A percentile compares a stretch with the other conserved stretches of the same genome.
Evolutionary conservation across 2,329 filamentous ascomycete species (phyloP).

Genomic region (Aspergillus tamarii): DNA sequence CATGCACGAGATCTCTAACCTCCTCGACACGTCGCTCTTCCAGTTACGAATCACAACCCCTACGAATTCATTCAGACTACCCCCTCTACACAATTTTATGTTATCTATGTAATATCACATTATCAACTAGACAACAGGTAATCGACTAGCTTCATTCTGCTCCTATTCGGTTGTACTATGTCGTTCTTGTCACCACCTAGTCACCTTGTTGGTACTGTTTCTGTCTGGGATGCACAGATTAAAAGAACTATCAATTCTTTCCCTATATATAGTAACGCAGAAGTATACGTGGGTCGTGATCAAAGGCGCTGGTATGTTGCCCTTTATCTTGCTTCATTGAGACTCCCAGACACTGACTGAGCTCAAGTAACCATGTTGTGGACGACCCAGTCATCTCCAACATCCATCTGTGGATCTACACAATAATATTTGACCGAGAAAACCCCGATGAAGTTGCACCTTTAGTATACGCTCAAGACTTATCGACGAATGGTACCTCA

Average conservation of each 20-base stretch:
- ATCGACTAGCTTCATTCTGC: not conserved
- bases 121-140: not conserved
- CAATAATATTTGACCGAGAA: conserved; percentile 45
- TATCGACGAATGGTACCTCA: conserved; percentile 45
- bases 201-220: conserved; percentile 27
- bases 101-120: not conserved
- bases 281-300: conserved; percentile 43
- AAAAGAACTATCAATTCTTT: conserved; percentile 15
- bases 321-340: not conserved
- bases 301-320: conserved; percentile 30
- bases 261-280: conserved; percentile 33
- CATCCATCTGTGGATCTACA: conserved; percentile 48
- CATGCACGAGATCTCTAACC: not conserved
- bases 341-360: conserved; percentile 12
- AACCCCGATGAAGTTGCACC: conserved; percentile 40
- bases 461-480: conserved; percentile 48
- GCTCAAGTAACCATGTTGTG: conserved; percentile 38
- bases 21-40: not conserved
- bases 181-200: not conserved
- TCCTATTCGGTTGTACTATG: not conserved
- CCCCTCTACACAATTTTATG: not conserved
- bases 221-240: conserved; percentile 26
- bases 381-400: conserved; percentile 43
- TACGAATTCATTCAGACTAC: not conserved
- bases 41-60: no score